Evolutionary conservation across 2,329 filamentous ascomycete species (phyloP).

Genomic region (Pseudogymnoascus sp.): DNA sequence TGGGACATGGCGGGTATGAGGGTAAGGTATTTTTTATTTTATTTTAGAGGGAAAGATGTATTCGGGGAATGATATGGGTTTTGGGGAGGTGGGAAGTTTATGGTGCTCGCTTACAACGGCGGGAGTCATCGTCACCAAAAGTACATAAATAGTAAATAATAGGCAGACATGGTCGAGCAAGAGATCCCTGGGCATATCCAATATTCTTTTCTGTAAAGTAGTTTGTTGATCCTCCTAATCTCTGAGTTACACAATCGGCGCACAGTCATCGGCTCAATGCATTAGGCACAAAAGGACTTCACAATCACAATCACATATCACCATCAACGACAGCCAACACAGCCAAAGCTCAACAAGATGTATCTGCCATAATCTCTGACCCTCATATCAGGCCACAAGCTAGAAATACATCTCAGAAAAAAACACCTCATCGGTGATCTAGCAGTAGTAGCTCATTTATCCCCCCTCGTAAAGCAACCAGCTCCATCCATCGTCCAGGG

Average conservation of each 20-base stretch:
- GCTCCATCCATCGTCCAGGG: not conserved
- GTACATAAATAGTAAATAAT: not conserved
- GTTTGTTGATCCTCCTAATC: not conserved
- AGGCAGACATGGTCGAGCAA: not conserved
- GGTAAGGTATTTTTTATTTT: not conserved
- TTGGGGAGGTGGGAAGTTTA: not conserved
- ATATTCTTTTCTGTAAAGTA: not conserved
- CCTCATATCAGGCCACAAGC: not conserved
- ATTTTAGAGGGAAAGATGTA: not conserved
- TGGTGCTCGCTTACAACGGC: not conserved
- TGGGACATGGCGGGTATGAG: not conserved
- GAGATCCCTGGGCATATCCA: not conserved
- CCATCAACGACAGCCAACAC: not conserved
- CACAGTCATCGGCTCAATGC: not conserved
- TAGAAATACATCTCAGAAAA: not conserved
- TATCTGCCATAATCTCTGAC: not conserved
- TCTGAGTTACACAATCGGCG: not conserved
- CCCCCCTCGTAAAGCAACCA: not conserved
- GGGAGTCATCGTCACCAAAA: not conserved
- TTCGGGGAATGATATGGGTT: not conserved
- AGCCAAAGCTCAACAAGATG: not conserved
- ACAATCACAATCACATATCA: not conserved
- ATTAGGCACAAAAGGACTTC: not conserved
- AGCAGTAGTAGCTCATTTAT: not conserved
- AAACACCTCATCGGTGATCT: not conserved